Evolutionary conservation across 2,329 filamentous ascomycete species (phyloP).

Genomic region (Penicillium janthinellum): DNA sequence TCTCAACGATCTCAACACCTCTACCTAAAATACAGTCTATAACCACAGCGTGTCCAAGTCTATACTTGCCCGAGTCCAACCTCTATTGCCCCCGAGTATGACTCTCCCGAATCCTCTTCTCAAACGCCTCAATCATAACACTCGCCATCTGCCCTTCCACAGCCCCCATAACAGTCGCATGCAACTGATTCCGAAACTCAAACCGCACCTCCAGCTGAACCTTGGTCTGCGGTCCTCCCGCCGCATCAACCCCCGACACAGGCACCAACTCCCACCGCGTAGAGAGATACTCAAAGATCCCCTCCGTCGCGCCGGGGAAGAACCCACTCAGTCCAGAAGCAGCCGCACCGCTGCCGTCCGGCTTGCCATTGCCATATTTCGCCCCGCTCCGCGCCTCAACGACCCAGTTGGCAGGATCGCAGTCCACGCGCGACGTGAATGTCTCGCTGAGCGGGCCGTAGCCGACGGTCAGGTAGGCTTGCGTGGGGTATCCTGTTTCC

Average conservation of each 20-base stretch:
- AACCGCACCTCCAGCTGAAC: slow-evolving; percentile 78
- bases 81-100: slow-evolving; percentile 34
- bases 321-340: slow-evolving; percentile 20
- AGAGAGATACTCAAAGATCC: slow-evolving; percentile 49
- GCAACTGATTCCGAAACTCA: slow-evolving; percentile 85
- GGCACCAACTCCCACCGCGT: slow-evolving; percentile 48
- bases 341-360: slow-evolving; percentile 68
- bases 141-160: slow-evolving; percentile 82
- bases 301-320: slow-evolving; percentile 50
- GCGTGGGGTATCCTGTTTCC: slow-evolving; percentile 59
- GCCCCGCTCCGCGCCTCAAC: slow-evolving; percentile 69
- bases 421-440: slow-evolving; percentile 79
- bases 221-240: slow-evolving; percentile 59
- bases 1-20: slow-evolving; percentile 2
- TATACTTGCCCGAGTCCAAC: neutral
- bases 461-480: slow-evolving; percentile 79
- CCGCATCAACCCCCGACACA: slow-evolving; percentile 29
- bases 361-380: slow-evolving; percentile 38
- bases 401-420: slow-evolving; percentile 64
- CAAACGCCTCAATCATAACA: slow-evolving; percentile 92
- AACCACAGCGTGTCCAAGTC: neutral
- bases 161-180: slow-evolving; percentile 76
- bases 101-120: slow-evolving; percentile 70
- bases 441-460: slow-evolving; percentile 82
- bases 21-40: slow-evolving; percentile 15